Conservation (phyloP, 306 rosid species). For the Vigna mungo region DNA sequence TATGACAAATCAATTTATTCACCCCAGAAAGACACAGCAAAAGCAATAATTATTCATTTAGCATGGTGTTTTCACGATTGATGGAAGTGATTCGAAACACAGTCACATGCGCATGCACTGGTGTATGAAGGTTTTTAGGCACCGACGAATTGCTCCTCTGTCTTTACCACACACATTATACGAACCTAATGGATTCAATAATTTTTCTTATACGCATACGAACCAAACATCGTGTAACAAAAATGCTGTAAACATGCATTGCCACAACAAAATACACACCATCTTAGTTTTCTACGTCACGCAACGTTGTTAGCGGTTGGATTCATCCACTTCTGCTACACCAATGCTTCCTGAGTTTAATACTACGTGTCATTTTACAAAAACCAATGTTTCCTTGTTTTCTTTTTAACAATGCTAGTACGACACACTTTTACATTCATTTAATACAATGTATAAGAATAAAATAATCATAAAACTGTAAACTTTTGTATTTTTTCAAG, state of each 20-base stretch:
- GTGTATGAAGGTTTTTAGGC: not conserved
- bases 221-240: slow-evolving; percentile 2
- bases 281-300: slow-evolving; percentile 1
- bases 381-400: not conserved
- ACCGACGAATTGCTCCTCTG: slow-evolving; percentile 36
- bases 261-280: not conserved
- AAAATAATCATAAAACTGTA: too few relatives aligned
- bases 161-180: slow-evolving; percentile 16
- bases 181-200: not conserved
- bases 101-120: slow-evolving; percentile 31
- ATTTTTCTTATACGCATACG: not conserved
- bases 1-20: slow-evolving; percentile 26
- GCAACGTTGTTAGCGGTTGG: not conserved
- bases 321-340: not conserved
- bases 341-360: not conserved
- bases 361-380: not conserved
- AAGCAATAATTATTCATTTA: slow-evolving; percentile 14
- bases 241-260: not conserved
- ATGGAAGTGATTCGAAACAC: not conserved
- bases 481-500: too few relatives aligned
- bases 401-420: not conserved
- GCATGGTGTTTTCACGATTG: not conserved
- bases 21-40: slow-evolving; percentile 2
- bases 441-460: too few relatives aligned
- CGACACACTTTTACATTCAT: too few relatives aligned